Evolutionary conservation across 345 rosid genomes (phyloP).

Genomic region (Clarkia xantiana): DNA sequence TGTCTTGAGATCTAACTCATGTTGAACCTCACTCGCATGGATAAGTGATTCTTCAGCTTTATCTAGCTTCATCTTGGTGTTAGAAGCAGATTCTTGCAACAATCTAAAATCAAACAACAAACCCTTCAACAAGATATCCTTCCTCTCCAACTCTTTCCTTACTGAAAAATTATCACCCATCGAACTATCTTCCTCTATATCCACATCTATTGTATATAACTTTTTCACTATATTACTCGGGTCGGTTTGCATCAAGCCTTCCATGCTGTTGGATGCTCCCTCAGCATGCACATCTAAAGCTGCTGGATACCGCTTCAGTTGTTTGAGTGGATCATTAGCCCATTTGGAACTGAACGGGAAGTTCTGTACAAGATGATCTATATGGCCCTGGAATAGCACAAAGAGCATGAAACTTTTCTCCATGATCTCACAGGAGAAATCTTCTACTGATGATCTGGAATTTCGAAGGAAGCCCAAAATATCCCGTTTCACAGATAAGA

Average conservation of each 20-base stretch:
- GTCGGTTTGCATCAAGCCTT: slow-evolving; percentile 13
- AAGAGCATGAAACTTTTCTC: slow-evolving; percentile 44
- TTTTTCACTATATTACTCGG: slow-evolving; percentile 13
- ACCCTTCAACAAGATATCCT: slow-evolving; percentile 61
- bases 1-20: slow-evolving; percentile 52
- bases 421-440: slow-evolving; percentile 32
- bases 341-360: slow-evolving; percentile 14
- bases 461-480: slow-evolving; percentile 19
- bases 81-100: slow-evolving; percentile 80
- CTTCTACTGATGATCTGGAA: slow-evolving; percentile 44
- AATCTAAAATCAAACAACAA: slow-evolving; percentile 81
- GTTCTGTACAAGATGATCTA: slow-evolving; percentile 23
- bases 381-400: slow-evolving; percentile 35
- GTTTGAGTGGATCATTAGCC: slow-evolving; percentile 9
- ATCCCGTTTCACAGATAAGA: slow-evolving; percentile 33
- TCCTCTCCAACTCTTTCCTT: slow-evolving; percentile 62
- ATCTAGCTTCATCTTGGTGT: slow-evolving; percentile 49
- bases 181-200: slow-evolving; percentile 17
- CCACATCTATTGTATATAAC: slow-evolving; percentile 18
- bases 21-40: slow-evolving; percentile 33
- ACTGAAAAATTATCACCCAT: slow-evolving; percentile 38
- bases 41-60: slow-evolving; percentile 47
- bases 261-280: slow-evolving; percentile 4
- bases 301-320: slow-evolving; percentile 12
- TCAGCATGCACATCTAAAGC: slow-evolving; percentile 4